Percentiles rank a stretch among this genome's conserved stretches.
phyloP scores from a whole-genome alignment of 1,284 basidiomycete genomes.

The Fomes fomentarius region DNA sequence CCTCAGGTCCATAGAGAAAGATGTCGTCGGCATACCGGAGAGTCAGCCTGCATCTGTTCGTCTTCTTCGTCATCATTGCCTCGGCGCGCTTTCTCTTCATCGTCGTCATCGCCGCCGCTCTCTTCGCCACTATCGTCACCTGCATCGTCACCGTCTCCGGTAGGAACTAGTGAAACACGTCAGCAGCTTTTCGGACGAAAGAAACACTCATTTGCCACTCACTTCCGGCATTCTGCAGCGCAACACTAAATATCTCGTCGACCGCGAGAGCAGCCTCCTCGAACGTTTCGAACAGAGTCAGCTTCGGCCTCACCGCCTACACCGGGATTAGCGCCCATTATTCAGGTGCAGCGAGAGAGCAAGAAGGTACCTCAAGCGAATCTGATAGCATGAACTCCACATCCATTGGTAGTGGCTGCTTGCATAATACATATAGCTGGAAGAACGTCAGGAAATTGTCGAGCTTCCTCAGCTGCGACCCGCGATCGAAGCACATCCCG shows the following conservation, averaged over 20 bases:
- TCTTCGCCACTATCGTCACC: constrained; percentile 70
- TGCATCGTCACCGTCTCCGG: constrained; percentile 41
- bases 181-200: background rate
- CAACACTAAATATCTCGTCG: constrained; percentile 83
- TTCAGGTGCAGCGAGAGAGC: background rate
- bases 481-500: constrained; percentile 97
- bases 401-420: constrained; percentile 91
- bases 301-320: constrained; percentile 81
- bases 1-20: too few relatives aligned
- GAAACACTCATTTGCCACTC: constrained; percentile 23
- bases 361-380: constrained; percentile 77
- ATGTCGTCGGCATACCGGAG: constrained; percentile 47
- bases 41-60: constrained; percentile 48
- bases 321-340: background rate
- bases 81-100: constrained; percentile 55
- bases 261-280: constrained; percentile 87
- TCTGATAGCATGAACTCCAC: constrained; percentile 97
- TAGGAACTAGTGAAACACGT: constrained; percentile 33
- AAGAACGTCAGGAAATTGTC: constrained; percentile 94
- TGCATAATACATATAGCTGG: constrained; percentile 88
- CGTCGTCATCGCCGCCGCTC: constrained; percentile 56
- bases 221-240: constrained; percentile 64
- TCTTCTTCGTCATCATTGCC: constrained; percentile 63
- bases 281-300: constrained; percentile 68
- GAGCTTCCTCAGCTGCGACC: constrained; percentile 87